Evolutionary conservation across 129 eudicot species (phyloP).

Genomic region (Silybum marianum): DNA sequence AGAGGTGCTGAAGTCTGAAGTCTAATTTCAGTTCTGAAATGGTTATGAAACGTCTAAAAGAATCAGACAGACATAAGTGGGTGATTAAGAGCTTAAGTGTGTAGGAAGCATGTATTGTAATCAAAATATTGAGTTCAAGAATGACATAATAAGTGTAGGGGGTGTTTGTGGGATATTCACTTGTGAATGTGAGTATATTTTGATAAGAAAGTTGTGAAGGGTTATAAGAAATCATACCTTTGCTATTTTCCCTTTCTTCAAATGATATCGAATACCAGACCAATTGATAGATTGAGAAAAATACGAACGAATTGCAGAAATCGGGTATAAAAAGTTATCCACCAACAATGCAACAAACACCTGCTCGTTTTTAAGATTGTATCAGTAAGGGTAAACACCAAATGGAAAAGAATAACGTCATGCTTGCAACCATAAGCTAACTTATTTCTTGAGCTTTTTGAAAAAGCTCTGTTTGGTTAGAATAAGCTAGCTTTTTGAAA

Average conservation of each 20-base stretch:
- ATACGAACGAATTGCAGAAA: slow-evolving; percentile 82
- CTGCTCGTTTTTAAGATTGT: slow-evolving; percentile 41
- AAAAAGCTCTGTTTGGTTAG: neutral
- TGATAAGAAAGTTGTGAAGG: neutral
- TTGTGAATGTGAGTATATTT: neutral
- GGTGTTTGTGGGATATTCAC: neutral
- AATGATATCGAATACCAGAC: slow-evolving; percentile 94
- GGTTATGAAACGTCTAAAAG: too few relatives aligned
- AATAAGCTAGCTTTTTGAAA: neutral
- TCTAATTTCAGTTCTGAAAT: too few relatives aligned
- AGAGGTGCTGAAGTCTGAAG: too few relatives aligned
- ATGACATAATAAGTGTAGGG: neutral
- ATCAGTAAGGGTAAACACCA: neutral
- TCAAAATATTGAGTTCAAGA: neutral
- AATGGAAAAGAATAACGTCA: neutral
- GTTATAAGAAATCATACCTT: slow-evolving; percentile 45
- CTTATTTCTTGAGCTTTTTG: neutral
- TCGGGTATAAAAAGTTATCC: slow-evolving; percentile 82
- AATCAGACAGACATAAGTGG: too few relatives aligned
- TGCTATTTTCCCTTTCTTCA: slow-evolving; percentile 82
- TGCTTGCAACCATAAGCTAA: neutral
- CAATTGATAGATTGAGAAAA: slow-evolving; percentile 86
- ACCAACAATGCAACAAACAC: slow-evolving; percentile 91
- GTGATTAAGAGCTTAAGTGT: too few relatives aligned
- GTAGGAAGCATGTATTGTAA: neutral